A percentile compares a stretch with the other conserved stretches of the same genome.
These are phyloP conservation scores for Xylaria flabelliformis DNA, from an alignment of 495 filamentous ascomycete genomes.

Conservation along the genomic window DNA sequence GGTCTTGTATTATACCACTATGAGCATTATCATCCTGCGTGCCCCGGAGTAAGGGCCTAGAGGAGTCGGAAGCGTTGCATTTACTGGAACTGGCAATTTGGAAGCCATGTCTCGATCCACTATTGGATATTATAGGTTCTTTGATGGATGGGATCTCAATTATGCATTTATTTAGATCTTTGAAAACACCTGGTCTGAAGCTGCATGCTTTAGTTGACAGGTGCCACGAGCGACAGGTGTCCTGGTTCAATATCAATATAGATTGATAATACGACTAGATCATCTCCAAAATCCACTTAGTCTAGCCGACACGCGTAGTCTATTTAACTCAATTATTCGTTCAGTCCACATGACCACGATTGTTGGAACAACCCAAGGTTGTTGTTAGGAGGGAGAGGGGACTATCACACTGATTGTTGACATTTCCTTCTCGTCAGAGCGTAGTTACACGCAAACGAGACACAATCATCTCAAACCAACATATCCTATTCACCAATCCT, in stretches of 20 bases:
- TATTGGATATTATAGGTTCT: slow-evolving; percentile 1
- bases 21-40: background rate
- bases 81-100: background rate
- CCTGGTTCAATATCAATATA: background rate
- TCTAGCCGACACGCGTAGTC: background rate
- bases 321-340: background rate
- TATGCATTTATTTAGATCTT: background rate
- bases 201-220: background rate
- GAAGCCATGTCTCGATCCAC: background rate
- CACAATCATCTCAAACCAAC: background rate
- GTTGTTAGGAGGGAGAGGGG: background rate
- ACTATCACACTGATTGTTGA: background rate
- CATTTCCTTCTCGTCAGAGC: background rate
- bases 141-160: background rate
- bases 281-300: background rate
- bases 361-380: background rate
- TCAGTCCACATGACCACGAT: background rate
- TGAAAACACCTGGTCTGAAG: background rate
- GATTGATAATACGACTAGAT: background rate
- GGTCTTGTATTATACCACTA: slow-evolving; percentile 7
- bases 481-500: slow-evolving; percentile 5
- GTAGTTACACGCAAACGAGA: background rate
- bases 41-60: background rate
- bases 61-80: slow-evolving; percentile 6
- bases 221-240: background rate